Conservation (phyloP, 306 rosid species). For the Morella rubra region DNA sequence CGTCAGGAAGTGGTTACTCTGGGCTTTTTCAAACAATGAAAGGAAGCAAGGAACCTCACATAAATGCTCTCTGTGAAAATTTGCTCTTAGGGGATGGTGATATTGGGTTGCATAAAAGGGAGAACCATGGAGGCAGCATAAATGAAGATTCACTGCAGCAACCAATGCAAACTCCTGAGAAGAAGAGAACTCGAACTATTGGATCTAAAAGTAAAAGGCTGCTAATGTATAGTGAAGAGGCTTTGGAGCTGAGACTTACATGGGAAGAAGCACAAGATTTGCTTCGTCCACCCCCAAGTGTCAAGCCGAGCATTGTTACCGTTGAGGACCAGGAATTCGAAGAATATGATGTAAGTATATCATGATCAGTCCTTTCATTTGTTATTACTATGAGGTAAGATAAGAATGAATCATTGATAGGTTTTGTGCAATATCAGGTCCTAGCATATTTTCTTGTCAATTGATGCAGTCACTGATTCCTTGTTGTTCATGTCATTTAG, state of each 20-base stretch:
- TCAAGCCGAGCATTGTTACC: constrained; percentile 72
- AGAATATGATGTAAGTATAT: constrained; percentile 84
- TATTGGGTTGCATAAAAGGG: constrained; percentile 45
- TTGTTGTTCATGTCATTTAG: constrained; percentile 46
- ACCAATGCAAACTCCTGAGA: constrained; percentile 50
- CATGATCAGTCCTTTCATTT: constrained; percentile 1
- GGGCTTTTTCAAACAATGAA: constrained; percentile 44
- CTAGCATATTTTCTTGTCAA: constrained; percentile 23
- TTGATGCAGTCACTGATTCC: constrained; percentile 21
- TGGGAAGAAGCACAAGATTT: constrained; percentile 99
- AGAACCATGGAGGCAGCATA: constrained; percentile 41
- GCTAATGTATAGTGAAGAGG: constrained; percentile 80
- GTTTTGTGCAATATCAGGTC: constrained; percentile 23
- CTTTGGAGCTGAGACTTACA: constrained; percentile 80
- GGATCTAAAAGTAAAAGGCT: constrained; percentile 87
- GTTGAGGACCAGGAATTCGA: constrained; percentile 89
- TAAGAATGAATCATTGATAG: constrained; percentile 14
- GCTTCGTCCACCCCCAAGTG: constrained; percentile 90
- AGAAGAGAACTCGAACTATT: constrained; percentile 83
- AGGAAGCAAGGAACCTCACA: constrained; percentile 48
- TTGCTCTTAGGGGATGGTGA: constrained; percentile 46
- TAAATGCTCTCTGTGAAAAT: constrained; percentile 41
- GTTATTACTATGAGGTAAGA: background rate
- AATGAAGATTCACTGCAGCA: constrained; percentile 49
- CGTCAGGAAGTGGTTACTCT: constrained; percentile 49